Percentiles rank a stretch among this genome's conserved stretches.
phyloP scores from a whole-genome alignment of 306 rosid species.

The Rubus parviflorus region DNA sequence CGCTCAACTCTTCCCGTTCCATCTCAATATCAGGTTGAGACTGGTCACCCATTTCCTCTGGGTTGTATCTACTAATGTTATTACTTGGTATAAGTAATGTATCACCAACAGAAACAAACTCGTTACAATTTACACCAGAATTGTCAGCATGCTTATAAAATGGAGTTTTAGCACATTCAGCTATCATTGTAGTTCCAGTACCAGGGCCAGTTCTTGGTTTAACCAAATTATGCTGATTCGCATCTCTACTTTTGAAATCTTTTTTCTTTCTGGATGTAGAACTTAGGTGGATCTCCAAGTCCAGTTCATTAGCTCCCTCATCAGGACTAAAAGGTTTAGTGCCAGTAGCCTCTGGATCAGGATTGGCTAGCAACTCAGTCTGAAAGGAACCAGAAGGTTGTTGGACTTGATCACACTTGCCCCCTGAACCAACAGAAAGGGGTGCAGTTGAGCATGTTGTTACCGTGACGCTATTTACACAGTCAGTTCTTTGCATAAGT shows the following conservation, averaged over 20 bases:
- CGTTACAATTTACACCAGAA: constrained; percentile 30
- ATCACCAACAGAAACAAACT: constrained; percentile 41
- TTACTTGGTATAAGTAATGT: constrained; percentile 35
- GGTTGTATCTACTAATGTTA: constrained; percentile 40
- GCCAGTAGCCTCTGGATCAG: constrained; percentile 32
- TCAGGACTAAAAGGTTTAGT: constrained; percentile 29
- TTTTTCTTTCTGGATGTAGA: constrained; percentile 55
- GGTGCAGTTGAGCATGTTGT: constrained; percentile 23
- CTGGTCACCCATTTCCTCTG: constrained; percentile 60
- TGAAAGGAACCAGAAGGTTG: constrained; percentile 39
- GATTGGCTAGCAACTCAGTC: constrained; percentile 31
- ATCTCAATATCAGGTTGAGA: constrained; percentile 84
- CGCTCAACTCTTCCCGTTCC: constrained; percentile 96
- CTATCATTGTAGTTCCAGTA: constrained; percentile 29
- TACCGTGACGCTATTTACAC: constrained; percentile 10
- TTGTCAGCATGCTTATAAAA: constrained; percentile 37
- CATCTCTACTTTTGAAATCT: constrained; percentile 36
- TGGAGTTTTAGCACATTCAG: constrained; percentile 31
- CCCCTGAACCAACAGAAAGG: constrained; percentile 25
- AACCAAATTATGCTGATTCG: constrained; percentile 33
- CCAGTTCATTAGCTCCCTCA: constrained; percentile 64
- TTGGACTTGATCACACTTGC: constrained; percentile 30
- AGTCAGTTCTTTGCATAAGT: constrained; percentile 75
- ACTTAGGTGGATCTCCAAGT: constrained; percentile 81
- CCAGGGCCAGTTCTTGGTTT: constrained; percentile 29